phyloP scores from a whole-genome alignment of 805 yeast species.

The Zygosaccharomyces bailii region DNA sequence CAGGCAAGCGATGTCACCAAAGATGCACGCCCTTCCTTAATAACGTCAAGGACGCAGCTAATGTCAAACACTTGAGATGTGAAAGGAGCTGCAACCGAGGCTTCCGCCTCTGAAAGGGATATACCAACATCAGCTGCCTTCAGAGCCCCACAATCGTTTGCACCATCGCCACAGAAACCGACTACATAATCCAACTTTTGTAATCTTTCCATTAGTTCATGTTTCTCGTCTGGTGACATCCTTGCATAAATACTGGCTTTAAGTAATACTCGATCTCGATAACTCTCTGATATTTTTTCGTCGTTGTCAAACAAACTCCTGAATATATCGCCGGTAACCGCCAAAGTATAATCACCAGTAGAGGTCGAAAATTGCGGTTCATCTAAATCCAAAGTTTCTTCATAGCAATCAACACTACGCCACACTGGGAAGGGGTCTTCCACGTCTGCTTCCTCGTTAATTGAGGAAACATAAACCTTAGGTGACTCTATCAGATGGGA shows the following conservation, averaged over 20 bases:
- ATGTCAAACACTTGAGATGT: slow-evolving; percentile 88
- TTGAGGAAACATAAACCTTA: slow-evolving; percentile 60
- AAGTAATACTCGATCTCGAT: slow-evolving; percentile 59
- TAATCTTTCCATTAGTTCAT: slow-evolving; percentile 85
- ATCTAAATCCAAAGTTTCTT: slow-evolving; percentile 54
- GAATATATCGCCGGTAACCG: slow-evolving; percentile 91
- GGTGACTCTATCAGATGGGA: slow-evolving; percentile 58
- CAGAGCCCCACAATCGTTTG: slow-evolving; percentile 97
- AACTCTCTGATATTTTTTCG: slow-evolving; percentile 33
- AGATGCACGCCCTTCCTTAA: slow-evolving; percentile 92
- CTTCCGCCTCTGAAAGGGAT: slow-evolving; percentile 95
- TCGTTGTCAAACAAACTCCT: slow-evolving; percentile 58
- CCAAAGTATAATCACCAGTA: slow-evolving; percentile 56
- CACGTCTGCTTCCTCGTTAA: slow-evolving; percentile 37
- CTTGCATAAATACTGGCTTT: slow-evolving; percentile 82
- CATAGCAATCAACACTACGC: slow-evolving; percentile 65
- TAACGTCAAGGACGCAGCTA: slow-evolving; percentile 86
- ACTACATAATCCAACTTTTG: slow-evolving; percentile 86
- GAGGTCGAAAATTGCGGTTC: slow-evolving; percentile 51
- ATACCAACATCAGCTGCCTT: slow-evolving; percentile 98
- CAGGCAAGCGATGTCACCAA: slow-evolving; percentile 94
- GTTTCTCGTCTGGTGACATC: slow-evolving; percentile 99
- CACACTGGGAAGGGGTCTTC: slow-evolving; percentile 43
- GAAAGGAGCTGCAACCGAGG: slow-evolving; percentile 98
- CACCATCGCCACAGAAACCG: slow-evolving; percentile 99